Percentiles rank a stretch among this genome's conserved stretches.
Evolutionary conservation across 176 grass and related monocot species (phyloP).

Genomic region (Bolboschoenus planiculmis): DNA sequence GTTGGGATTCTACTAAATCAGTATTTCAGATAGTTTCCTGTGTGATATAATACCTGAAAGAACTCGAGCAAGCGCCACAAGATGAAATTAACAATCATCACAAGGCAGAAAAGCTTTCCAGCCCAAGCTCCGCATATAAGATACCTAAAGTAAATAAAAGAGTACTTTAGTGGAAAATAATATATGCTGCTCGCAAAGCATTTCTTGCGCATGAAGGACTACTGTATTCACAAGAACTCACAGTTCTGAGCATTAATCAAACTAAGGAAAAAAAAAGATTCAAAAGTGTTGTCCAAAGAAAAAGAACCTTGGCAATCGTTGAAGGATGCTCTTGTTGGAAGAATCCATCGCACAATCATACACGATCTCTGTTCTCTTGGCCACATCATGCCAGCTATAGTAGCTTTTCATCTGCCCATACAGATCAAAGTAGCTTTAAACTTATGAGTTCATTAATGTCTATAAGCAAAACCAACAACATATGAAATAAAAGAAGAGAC

Average conservation of each 20-base stretch:
- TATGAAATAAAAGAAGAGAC: not conserved
- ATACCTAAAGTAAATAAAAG: conserved; percentile 39
- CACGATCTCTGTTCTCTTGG: conserved; percentile 81
- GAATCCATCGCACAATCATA: conserved; percentile 60
- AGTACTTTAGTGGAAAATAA: conserved; percentile 1
- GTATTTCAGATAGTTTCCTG: not conserved
- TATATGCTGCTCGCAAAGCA: not conserved
- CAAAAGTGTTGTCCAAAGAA: not conserved
- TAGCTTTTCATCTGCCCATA: conserved; percentile 62
- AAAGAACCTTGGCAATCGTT: conserved; percentile 56
- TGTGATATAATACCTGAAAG: conserved; percentile 44
- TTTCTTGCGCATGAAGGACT: not conserved
- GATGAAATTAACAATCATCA: conserved; percentile 81
- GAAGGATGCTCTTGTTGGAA: conserved; percentile 49
- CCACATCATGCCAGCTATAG: conserved; percentile 97
- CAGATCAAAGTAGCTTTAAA: conserved; percentile 20
- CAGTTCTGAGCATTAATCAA: conserved; percentile 1
- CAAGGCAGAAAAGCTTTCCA: conserved; percentile 73
- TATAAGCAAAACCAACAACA: not conserved
- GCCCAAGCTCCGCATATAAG: conserved; percentile 77
- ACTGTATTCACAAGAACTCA: not conserved
- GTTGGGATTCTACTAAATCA: not conserved
- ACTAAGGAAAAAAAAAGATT: not conserved
- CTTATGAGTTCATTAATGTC: not conserved
- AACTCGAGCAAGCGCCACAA: conserved; percentile 63